Base-by-base conservation (phyloP, 1,284 basidiomycete genomes). In the Trichosporon ovoides region DNA sequence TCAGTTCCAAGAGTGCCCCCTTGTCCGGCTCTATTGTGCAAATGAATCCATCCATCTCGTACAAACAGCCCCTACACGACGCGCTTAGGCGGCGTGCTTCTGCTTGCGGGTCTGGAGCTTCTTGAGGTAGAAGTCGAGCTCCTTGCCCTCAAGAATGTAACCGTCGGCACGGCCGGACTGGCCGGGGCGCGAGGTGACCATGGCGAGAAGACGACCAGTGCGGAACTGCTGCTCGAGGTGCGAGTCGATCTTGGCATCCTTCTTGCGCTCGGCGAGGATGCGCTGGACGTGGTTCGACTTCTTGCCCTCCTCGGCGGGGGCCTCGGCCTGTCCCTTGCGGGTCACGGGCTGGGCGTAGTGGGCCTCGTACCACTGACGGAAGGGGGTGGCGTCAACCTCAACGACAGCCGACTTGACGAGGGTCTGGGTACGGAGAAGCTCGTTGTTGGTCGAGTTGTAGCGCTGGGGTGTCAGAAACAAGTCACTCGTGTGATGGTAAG, bases 391-490 rank as follows among this genome's bases (percentile, higher is more conserved):
- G 82, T 97, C 93, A 73, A 97, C 78, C 79, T 96, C 92, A 79
- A 97, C 90, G 80, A 97, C 88, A 68, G 88, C 88, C 66, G 86
- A 83, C 83, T 94, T 96, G 76, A 97, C 93, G 61, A 97, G 86
- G 62, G 93, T 97, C 83, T 97, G 96, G 71, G 93, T 97, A 76
- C 93, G 90, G 76, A 97, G 93, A 74, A 97, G 85, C 81, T 97
- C 93, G 81, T 97, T 97, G 86, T 97, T 97, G 66, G 93, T 93
- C 52, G 94, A 85, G 79, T 97, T 97, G 85, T 97, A 97, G 55
- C 91, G 88, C 91, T 93, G 61, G 16, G 36, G 35, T 51, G 52
- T 60, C 38, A 57, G 59, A 28, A 53, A n/a, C 10, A n/a, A 36
- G 49, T 52, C n/a, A 37, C 20, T 55, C 18, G 20, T 31, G 19